Evolutionary conservation across 345 rosid species (phyloP).

Genomic region (Litchi chinensis): DNA sequence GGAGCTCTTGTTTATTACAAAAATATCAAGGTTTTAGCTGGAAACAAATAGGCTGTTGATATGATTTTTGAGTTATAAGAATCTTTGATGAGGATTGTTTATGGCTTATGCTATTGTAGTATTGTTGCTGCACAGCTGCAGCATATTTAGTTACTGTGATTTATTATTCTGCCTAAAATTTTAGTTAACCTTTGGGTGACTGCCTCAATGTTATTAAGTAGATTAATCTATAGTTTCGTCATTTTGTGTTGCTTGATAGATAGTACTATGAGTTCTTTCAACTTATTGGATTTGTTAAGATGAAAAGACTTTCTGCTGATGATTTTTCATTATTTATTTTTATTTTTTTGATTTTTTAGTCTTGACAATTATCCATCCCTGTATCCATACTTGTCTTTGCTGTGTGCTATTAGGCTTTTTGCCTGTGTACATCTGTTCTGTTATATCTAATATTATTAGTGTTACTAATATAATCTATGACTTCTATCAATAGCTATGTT

Average conservation of each 20-base stretch:
- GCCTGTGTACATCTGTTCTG: no score
- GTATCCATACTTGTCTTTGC: neutral
- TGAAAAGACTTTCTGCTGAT: neutral
- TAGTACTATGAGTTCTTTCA: no score
- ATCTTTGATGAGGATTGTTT: neutral
- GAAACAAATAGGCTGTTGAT: neutral
- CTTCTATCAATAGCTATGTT: conserved; percentile 57
- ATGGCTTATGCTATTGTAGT: neutral
- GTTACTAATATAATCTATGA: conserved; percentile 11
- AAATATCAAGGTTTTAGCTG: neutral
- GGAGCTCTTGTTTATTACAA: neutral
- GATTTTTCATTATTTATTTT: neutral
- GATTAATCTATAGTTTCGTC: neutral
- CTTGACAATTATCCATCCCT: neutral
- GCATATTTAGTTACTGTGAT: neutral
- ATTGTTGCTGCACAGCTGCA: neutral
- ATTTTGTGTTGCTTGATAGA: neutral
- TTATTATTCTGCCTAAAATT: neutral
- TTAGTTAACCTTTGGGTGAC: no score
- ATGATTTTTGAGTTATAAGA: neutral
- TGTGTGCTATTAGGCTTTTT: neutral
- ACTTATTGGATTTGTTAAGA: neutral
- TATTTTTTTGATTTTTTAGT: neutral
- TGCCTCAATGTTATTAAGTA: neutral
- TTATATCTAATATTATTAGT: neutral